These are phyloP conservation scores for Amphichorda felina DNA, from an alignment of 2,329 filamentous ascomycete genomes.

Conservation along the genomic window DNA sequence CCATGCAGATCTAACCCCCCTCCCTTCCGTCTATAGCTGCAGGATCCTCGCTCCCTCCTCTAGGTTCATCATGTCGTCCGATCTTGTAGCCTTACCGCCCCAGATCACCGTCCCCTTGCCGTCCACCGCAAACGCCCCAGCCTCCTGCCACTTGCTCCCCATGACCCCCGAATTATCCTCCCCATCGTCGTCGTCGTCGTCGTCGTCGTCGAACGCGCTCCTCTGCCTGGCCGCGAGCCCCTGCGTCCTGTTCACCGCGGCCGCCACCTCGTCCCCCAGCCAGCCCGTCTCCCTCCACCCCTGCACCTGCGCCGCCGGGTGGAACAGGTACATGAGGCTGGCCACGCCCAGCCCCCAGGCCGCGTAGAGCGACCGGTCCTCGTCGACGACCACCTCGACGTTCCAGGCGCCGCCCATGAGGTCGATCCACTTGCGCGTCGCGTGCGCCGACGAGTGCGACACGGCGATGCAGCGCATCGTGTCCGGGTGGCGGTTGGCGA, in stretches of 20 bases:
- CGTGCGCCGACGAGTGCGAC: conserved; percentile 43
- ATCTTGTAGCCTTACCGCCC: conserved; percentile 33
- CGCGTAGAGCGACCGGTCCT: conserved; percentile 43
- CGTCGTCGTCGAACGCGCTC: neutral
- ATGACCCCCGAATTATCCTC: conserved; percentile 30
- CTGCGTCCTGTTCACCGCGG: conserved; percentile 26
- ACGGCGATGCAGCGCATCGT: conserved; percentile 43
- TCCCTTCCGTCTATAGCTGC: conserved; percentile 7
- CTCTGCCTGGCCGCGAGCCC: conserved; percentile 17
- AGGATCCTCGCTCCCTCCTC: conserved; percentile 33
- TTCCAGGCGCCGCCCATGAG: conserved; percentile 45
- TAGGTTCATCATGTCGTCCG: conserved; percentile 40
- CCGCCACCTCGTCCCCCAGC: conserved; percentile 38
- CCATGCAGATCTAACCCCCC: neutral
- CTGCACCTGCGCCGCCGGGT: conserved; percentile 38
- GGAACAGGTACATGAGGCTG: conserved; percentile 37
- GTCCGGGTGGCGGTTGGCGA: conserved; percentile 37
- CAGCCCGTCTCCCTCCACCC: conserved; percentile 43
- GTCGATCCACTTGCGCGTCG: conserved; percentile 45
- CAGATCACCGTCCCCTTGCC: conserved; percentile 35
- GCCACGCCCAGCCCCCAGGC: conserved; percentile 45
- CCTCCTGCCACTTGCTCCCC: conserved; percentile 46
- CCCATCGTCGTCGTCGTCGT: conserved; percentile 10
- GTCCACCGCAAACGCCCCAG: conserved; percentile 38
- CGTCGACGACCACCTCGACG: conserved; percentile 42